Evolutionary conservation across 495 filamentous ascomycete species (phyloP).

Genomic region (Astrocystis sublimbata): DNA sequence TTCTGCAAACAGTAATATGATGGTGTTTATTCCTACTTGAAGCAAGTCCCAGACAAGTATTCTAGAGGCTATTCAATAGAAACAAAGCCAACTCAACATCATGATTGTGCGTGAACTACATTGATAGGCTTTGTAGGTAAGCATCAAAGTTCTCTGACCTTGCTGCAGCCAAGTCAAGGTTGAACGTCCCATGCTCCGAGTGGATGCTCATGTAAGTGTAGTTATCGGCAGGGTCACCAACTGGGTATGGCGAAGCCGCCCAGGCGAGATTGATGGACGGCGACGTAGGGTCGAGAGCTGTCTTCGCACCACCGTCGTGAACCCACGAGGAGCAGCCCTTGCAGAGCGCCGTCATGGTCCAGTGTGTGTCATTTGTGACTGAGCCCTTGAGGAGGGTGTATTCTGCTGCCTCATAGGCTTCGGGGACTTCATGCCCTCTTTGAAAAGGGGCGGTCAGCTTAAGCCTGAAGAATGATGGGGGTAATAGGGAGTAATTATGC

Average conservation of each 20-base stretch:
- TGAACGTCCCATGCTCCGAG: constrained; percentile 39
- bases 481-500: no score
- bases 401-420: constrained; percentile 29
- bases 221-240: constrained; percentile 35
- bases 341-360: constrained; percentile 39
- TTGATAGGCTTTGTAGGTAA: neutral
- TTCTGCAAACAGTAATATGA: neutral
- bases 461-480: neutral
- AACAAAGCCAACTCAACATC: neutral
- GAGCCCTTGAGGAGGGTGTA: constrained; percentile 38
- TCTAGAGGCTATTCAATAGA: neutral
- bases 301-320: constrained; percentile 26
- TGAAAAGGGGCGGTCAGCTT: neutral
- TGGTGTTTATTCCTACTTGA: neutral
- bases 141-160: constrained; percentile 41
- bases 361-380: constrained; percentile 38
- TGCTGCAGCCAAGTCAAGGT: constrained; percentile 37
- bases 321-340: constrained; percentile 38
- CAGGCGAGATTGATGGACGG: constrained; percentile 42
- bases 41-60: neutral
- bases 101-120: neutral
- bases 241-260: constrained; percentile 36
- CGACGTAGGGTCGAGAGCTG: constrained; percentile 37
- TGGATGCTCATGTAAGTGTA: constrained; percentile 43
- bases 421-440: constrained; percentile 28